phyloP scores from a whole-genome alignment of 176 grass and related monocot genomes.

The Oropetium thomaeum region DNA sequence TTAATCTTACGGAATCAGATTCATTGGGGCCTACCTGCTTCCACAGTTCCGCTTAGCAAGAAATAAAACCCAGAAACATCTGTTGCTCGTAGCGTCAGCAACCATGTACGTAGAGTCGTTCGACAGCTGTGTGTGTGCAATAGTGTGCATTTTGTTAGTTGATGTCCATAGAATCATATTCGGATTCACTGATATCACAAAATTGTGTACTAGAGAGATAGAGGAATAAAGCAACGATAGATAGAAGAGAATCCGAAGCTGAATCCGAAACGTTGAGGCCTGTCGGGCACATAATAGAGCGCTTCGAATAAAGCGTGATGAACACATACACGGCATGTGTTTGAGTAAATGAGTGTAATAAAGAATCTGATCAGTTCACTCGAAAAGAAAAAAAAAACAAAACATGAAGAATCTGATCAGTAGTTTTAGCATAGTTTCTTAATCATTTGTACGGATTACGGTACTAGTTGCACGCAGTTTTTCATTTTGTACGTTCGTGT shows the following conservation, averaged over 20 bases:
- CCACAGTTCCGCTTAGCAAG: too few relatives aligned
- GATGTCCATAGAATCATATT: conserved; percentile 15
- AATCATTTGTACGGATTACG: too few relatives aligned
- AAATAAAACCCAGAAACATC: not conserved
- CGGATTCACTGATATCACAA: not conserved
- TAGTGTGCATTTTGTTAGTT: not conserved
- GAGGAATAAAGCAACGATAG: conserved; percentile 27
- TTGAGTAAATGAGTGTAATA: too few relatives aligned
- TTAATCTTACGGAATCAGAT: too few relatives aligned
- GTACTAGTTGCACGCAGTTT: too few relatives aligned
- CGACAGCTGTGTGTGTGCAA: not conserved
- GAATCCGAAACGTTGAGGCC: not conserved
- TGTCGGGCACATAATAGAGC: not conserved
- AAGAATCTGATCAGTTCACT: too few relatives aligned
- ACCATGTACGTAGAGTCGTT: not conserved
- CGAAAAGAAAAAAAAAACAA: too few relatives aligned
- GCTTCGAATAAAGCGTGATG: not conserved
- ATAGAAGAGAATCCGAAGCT: not conserved
- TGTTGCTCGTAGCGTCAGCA: not conserved
- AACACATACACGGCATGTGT: too few relatives aligned
- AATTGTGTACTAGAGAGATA: not conserved
- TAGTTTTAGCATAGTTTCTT: too few relatives aligned
- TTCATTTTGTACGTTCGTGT: not conserved
- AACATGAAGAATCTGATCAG: too few relatives aligned
- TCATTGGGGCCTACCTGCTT: too few relatives aligned